phyloP scores from a whole-genome alignment of 1,284 basidiomycete species.

The Trichosporon asahii region DNA sequence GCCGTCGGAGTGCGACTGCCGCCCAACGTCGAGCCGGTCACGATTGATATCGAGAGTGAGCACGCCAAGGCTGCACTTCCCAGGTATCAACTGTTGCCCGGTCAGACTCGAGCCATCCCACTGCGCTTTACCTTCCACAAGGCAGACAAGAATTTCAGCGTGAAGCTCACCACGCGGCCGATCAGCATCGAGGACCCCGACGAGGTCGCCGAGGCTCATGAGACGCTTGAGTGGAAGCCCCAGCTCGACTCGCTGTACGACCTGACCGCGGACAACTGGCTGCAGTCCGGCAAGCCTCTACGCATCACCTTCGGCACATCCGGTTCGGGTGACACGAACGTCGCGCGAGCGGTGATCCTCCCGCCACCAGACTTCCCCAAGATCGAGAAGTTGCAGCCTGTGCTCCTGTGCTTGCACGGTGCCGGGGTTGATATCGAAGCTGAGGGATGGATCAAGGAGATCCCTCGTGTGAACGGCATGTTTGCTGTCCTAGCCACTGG shows the following conservation, averaged over 20 bases:
- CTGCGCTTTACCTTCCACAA: background rate
- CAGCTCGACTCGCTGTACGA: background rate
- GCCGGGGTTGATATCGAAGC: slow-evolving; percentile 42
- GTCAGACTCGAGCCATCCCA: background rate
- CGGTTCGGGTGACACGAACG: background rate
- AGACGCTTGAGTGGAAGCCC: background rate
- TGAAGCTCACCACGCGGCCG: background rate
- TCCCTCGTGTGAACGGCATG: slow-evolving; percentile 27
- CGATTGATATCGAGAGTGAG: background rate
- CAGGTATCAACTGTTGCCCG: background rate
- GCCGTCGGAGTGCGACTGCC: slow-evolving; percentile 26
- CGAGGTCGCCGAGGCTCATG: background rate
- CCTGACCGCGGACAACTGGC: background rate
- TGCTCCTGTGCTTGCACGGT: slow-evolving; percentile 46
- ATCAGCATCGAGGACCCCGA: background rate
- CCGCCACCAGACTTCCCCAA: background rate
- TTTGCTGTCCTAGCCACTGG: slow-evolving; percentile 48
- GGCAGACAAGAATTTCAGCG: background rate
- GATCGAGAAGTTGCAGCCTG: slow-evolving; percentile 21
- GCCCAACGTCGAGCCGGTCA: slow-evolving; percentile 10
- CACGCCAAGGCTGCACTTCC: background rate
- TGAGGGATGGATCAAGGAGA: slow-evolving; percentile 30
- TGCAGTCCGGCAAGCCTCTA: background rate
- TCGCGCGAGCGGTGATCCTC: background rate
- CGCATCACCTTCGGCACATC: slow-evolving; percentile 1